phyloP scores from a whole-genome alignment of 495 filamentous ascomycete species.

The Chaetomidium leptoderma region DNA sequence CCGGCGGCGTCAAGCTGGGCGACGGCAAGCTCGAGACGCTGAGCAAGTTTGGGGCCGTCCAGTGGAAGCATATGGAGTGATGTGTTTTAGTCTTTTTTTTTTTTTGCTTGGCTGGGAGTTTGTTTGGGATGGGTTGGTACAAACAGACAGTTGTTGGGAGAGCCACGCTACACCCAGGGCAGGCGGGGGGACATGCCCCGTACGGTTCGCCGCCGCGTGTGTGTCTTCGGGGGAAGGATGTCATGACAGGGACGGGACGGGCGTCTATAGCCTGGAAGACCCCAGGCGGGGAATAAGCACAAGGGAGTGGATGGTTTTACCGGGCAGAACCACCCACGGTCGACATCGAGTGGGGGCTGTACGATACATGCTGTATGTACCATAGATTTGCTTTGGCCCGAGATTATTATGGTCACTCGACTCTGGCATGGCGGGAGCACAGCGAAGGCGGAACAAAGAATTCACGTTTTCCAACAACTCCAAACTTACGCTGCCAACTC shows the following conservation, averaged over 20 bases:
- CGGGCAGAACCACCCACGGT: too few relatives aligned
- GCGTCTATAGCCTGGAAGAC: too few relatives aligned
- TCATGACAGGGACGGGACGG: neutral
- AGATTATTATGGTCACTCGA: neutral
- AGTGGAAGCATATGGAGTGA: constrained; percentile 27
- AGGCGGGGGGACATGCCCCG: too few relatives aligned
- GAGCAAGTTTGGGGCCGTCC: constrained; percentile 56
- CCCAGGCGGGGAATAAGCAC: too few relatives aligned
- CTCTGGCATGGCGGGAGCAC: neutral
- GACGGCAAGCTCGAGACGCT: constrained; percentile 65
- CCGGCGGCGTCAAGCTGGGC: constrained; percentile 81
- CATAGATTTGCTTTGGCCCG: neutral
- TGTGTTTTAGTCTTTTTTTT: neutral
- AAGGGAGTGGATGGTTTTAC: neutral
- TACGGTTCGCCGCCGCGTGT: too few relatives aligned
- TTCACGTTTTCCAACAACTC: neutral
- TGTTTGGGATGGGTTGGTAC: neutral
- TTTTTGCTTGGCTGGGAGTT: neutral
- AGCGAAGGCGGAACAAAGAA: neutral
- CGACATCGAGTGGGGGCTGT: neutral
- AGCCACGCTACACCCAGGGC: too few relatives aligned
- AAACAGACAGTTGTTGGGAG: too few relatives aligned
- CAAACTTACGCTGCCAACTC: too few relatives aligned
- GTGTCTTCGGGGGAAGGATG: too few relatives aligned
- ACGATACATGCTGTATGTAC: constrained; percentile 5